Percentiles rank a stretch among this genome's conserved stretches.
These are phyloP conservation scores for Pleodorina starrii DNA, from an alignment of 139 green algal genomes.

Conservation along the genomic window DNA sequence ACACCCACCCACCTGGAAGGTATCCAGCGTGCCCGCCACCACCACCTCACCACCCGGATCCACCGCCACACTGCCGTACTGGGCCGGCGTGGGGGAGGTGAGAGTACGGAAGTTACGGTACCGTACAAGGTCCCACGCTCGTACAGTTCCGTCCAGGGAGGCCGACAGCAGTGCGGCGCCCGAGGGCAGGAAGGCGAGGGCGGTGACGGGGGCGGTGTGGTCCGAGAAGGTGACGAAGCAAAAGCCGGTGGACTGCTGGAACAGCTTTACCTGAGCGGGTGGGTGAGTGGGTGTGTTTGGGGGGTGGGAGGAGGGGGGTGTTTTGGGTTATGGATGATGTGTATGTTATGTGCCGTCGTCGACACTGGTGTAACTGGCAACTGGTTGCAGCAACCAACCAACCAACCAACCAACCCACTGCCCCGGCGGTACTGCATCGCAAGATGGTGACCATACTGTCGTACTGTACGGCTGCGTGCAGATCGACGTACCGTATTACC, in stretches of 20 bases:
- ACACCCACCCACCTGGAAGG: conserved; percentile 76
- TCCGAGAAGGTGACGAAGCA: conserved; percentile 97
- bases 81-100: conserved; percentile 82
- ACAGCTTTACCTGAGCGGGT: conserved; percentile 86
- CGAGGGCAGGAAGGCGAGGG: conserved; percentile 82
- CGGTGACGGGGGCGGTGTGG: conserved; percentile 90
- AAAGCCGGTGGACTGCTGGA: conserved; percentile 88
- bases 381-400: too few species aligned
- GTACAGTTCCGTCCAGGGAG: conserved; percentile 93
- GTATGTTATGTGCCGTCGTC: too few species aligned
- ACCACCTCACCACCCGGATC: conserved; percentile 85
- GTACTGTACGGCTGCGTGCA: too few species aligned
- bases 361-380: too few species aligned
- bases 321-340: too few species aligned
- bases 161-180: conserved; percentile 78
- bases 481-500: too few species aligned
- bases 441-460: too few species aligned
- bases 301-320: not conserved
- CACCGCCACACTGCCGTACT: conserved; percentile 91
- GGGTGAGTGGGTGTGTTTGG: not conserved
- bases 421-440: too few species aligned
- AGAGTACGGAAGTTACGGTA: conserved; percentile 98
- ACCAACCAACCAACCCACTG: too few species aligned
- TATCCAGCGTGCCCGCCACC: conserved; percentile 88
- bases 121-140: conserved; percentile 92